Conservation (phyloP, 2,329 filamentous ascomycete genomes). For the Trichophyton mentagrophytes region DNA sequence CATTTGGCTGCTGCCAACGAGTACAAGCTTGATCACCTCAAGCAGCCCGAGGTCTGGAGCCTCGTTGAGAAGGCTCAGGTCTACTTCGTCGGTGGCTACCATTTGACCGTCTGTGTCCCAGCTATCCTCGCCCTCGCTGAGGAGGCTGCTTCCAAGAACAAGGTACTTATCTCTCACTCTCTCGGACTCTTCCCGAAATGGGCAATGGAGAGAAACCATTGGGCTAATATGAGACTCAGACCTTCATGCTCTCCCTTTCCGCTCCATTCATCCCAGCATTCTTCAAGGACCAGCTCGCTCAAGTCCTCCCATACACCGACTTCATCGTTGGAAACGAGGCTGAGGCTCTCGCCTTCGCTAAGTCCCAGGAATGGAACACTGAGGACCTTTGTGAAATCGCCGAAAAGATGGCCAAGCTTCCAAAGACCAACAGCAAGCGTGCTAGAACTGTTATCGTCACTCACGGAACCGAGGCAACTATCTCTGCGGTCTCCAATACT, state of each 20-base stretch:
- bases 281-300: constrained; percentile 92
- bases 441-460: constrained; percentile 84
- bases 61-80: constrained; percentile 77
- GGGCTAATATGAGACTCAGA: constrained; percentile 25
- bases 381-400: constrained; percentile 76
- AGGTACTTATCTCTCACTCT: constrained; percentile 37
- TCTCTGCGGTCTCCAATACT: constrained; percentile 63
- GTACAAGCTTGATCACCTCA: constrained; percentile 89
- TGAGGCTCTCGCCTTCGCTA: constrained; percentile 77
- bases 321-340: constrained; percentile 96
- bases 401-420: constrained; percentile 69
- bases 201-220: background rate
- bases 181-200: background rate
- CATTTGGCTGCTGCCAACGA: constrained; percentile 93
- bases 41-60: constrained; percentile 81
- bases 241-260: constrained; percentile 79
- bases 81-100: constrained; percentile 92
- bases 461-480: constrained; percentile 81
- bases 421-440: constrained; percentile 80
- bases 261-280: constrained; percentile 94
- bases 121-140: constrained; percentile 83
- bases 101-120: constrained; percentile 88
- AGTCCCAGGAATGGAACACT: constrained; percentile 61
- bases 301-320: constrained; percentile 81
- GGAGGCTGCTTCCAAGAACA: constrained; percentile 78